Percentiles rank a stretch among this genome's conserved stretches.
phyloP scores from a whole-genome alignment of 2,329 filamentous ascomycete species.

The Scedosporium boydii region DNA sequence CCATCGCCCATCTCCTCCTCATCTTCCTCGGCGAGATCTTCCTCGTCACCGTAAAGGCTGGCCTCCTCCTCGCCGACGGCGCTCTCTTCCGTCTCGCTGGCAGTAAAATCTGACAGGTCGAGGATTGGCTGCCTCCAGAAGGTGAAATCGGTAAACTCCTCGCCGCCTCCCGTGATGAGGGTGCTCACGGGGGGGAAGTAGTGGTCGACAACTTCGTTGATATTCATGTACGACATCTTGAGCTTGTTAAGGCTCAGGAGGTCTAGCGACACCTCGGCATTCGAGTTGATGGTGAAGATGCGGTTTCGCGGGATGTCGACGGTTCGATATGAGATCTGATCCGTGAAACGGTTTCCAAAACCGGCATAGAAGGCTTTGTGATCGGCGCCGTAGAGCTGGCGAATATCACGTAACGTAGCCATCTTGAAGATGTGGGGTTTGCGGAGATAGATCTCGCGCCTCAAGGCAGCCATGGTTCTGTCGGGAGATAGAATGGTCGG shows the following conservation, averaged over 20 bases:
- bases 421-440: slow-evolving; percentile 99
- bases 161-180: slow-evolving; percentile 78
- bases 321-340: slow-evolving; percentile 89
- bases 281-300: slow-evolving; percentile 98
- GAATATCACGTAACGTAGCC: slow-evolving; percentile 91
- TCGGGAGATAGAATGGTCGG: slow-evolving; percentile 94
- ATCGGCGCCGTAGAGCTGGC: slow-evolving; percentile 70
- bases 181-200: slow-evolving; percentile 91
- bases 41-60: slow-evolving; percentile 47
- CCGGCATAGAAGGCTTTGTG: slow-evolving; percentile 89
- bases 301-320: slow-evolving; percentile 90
- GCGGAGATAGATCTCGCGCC: slow-evolving; percentile 85
- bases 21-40: slow-evolving; percentile 36
- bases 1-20: slow-evolving; percentile 31
- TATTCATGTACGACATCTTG: slow-evolving; percentile 93
- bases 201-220: slow-evolving; percentile 95
- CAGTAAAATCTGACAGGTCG: slow-evolving; percentile 81
- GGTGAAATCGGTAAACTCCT: slow-evolving; percentile 93
- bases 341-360: slow-evolving; percentile 92
- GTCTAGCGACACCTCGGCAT: slow-evolving; percentile 89
- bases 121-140: slow-evolving; percentile 87
- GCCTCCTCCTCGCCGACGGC: slow-evolving; percentile 12
- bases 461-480: slow-evolving; percentile 83
- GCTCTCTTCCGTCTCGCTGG: slow-evolving; percentile 51
- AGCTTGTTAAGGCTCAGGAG: slow-evolving; percentile 86